These are phyloP conservation scores for Scytalidium lignicola DNA, from an alignment of 2,329 filamentous ascomycete species.

Conservation along the genomic window DNA sequence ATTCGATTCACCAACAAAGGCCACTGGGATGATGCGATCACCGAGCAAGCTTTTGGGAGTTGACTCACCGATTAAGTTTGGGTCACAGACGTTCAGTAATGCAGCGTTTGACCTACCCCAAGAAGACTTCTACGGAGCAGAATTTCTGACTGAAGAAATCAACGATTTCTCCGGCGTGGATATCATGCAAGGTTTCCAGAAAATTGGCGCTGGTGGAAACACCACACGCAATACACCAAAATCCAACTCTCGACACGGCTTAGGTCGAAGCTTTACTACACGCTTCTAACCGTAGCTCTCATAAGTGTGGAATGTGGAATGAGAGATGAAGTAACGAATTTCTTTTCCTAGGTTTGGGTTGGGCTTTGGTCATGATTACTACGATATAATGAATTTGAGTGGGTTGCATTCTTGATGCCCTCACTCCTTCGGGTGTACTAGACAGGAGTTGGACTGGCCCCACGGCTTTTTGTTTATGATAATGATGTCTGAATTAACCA, in stretches of 20 bases:
- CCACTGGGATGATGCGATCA: constrained; percentile 46
- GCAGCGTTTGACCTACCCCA: constrained; percentile 26
- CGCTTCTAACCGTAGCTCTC: constrained; percentile 19
- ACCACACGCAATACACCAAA: constrained; percentile 18
- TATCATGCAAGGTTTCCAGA: constrained; percentile 70
- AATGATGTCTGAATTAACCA: constrained; percentile 6
- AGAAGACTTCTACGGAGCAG: constrained; percentile 47
- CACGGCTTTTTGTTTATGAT: constrained; percentile 7
- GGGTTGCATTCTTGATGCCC: background rate
- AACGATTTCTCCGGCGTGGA: constrained; percentile 59
- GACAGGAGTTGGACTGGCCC: constrained; percentile 4
- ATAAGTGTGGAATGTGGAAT: constrained; percentile 1
- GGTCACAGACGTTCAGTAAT: constrained; percentile 16
- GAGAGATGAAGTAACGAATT: constrained; percentile 5
- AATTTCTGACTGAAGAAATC: constrained; percentile 53
- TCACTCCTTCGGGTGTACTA: background rate
- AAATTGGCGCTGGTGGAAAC: constrained; percentile 56
- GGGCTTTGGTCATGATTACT: constrained; percentile 9
- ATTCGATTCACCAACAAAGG: constrained; percentile 54
- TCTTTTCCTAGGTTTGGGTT: constrained; percentile 1
- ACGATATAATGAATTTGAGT: constrained; percentile 13
- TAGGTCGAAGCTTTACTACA: constrained; percentile 27
- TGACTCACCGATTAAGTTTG: constrained; percentile 18
- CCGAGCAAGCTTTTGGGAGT: constrained; percentile 46
- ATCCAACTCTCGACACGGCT: constrained; percentile 14